Evolutionary conservation across 2,329 filamentous ascomycete genomes (phyloP), one percentile per base, ranked within the genome.

Genomic region (Fonsecaea nubica): DNA sequence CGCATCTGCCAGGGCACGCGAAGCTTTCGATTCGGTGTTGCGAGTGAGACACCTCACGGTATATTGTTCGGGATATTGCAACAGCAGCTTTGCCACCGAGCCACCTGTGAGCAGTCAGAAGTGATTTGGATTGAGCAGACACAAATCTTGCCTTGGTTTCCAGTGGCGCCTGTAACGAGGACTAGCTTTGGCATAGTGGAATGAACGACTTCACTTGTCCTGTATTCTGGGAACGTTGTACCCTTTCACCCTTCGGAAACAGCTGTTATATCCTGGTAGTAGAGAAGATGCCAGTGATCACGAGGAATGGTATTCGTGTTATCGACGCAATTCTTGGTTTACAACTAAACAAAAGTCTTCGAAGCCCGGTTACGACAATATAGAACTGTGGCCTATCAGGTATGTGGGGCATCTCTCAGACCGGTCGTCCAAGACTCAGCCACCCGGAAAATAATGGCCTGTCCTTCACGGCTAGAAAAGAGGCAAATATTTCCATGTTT

Each of bases 11-110:
- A 77, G 65, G 0, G 67, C 58, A 30, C 70, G 66, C 15, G 69
- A 69, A 8, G 62, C 57, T 7, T 66, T 63, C 1, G 74, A 76
- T 0, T 52, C n/a, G 10, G 70, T 53, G 55, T 74, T 71, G 18
- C 75, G 73, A 35, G 74, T 76, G 21, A 76, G 58, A 8, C 60
- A 70, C 8, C 73, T 68, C 10, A 74, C 71, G 5, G 50, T 48
- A 58, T 75, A 76, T 10, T 70, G 32, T 8, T 59, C 45, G 4
- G 67, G 61, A 53, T 72, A 73, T 30, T 72, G 70, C 0, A 76
- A 67, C 2, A 76, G 63, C 4, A 71, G 71, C 15, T 69, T 69
- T 7, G 69, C 74, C 1, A 76, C 75, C 1, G 75, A 71, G 7
- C 74, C 73, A 12, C 74, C 75, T 63, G 5, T 40, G 12, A 40